Percentiles rank a stretch among this genome's conserved stretches.
phyloP scores from a whole-genome alignment of 2,329 filamentous ascomycete species.

The Xylaria sp. region DNA sequence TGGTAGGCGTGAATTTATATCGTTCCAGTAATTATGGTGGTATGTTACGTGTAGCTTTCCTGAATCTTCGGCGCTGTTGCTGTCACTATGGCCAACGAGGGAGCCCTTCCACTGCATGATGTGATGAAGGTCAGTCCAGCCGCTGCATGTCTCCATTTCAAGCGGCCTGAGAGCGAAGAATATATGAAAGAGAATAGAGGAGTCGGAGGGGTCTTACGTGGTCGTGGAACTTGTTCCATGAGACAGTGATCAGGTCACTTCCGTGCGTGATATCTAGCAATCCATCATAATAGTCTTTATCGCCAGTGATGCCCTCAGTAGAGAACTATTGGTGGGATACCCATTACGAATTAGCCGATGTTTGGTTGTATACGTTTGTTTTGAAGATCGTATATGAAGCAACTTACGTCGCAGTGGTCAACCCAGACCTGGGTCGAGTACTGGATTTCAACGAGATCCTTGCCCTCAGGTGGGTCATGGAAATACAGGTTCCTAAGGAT shows the following conservation, averaged over 20 bases:
- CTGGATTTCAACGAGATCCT: constrained; percentile 59
- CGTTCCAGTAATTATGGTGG: constrained; percentile 72
- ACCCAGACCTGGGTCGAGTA: constrained; percentile 57
- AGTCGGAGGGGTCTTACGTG: constrained; percentile 45
- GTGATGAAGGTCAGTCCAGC: neutral
- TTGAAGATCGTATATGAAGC: neutral
- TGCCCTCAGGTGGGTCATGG: constrained; percentile 57
- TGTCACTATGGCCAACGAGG: constrained; percentile 69
- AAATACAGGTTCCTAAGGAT: constrained; percentile 67
- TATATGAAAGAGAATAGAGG: neutral
- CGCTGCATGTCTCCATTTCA: neutral
- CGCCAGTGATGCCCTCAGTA: constrained; percentile 47
- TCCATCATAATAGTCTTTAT: constrained; percentile 58
- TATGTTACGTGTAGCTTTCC: constrained; percentile 73
- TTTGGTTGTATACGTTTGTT: constrained; percentile 16
- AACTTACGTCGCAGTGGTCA: constrained; percentile 55
- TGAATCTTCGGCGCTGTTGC: constrained; percentile 66
- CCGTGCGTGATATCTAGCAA: constrained; percentile 57
- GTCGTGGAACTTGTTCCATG: constrained; percentile 56
- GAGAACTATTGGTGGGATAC: constrained; percentile 34
- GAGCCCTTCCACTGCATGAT: constrained; percentile 61
- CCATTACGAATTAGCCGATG: neutral
- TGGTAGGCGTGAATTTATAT: constrained; percentile 72
- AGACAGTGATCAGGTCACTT: constrained; percentile 56
- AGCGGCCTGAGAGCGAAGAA: neutral